Conservation (phyloP, 2,329 filamentous ascomycete species). For the Diplodia mutila region DNA sequence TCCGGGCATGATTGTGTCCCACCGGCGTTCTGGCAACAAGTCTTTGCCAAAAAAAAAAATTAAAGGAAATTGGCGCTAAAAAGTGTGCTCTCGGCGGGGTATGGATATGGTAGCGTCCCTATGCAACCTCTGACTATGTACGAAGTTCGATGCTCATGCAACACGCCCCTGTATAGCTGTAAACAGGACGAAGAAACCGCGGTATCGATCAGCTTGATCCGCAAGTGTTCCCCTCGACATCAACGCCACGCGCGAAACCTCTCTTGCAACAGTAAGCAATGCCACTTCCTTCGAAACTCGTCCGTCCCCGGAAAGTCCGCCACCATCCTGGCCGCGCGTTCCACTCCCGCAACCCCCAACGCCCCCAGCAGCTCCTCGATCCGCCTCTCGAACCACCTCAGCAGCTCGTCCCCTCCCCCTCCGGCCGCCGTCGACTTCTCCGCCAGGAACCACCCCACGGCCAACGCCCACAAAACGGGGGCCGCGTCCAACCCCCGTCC, state of each 20-base stretch:
- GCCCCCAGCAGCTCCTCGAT: background rate
- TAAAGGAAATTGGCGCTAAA: too few relatives aligned
- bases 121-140: too few relatives aligned
- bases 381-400: background rate
- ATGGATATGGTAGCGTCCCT: too few relatives aligned
- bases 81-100: too few relatives aligned
- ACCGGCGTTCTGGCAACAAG: too few relatives aligned
- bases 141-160: too few relatives aligned
- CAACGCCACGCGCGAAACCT: background rate
- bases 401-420: slow-evolving; percentile 10
- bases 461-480: background rate
- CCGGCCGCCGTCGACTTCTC: slow-evolving; percentile 24
- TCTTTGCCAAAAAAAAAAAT: too few relatives aligned
- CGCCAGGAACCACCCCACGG: background rate
- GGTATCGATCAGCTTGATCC: too few relatives aligned
- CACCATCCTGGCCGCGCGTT: background rate
- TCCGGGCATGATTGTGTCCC: too few relatives aligned
- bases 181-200: too few relatives aligned
- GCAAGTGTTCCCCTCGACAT: too few relatives aligned
- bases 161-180: too few relatives aligned
- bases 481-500: slow-evolving; percentile 25
- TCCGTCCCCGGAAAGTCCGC: background rate
- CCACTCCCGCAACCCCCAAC: background rate
- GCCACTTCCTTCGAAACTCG: background rate
- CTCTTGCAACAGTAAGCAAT: background rate